phyloP scores from a whole-genome alignment of 495 filamentous ascomycete species.

The Podospora pseudopauciseta region DNA sequence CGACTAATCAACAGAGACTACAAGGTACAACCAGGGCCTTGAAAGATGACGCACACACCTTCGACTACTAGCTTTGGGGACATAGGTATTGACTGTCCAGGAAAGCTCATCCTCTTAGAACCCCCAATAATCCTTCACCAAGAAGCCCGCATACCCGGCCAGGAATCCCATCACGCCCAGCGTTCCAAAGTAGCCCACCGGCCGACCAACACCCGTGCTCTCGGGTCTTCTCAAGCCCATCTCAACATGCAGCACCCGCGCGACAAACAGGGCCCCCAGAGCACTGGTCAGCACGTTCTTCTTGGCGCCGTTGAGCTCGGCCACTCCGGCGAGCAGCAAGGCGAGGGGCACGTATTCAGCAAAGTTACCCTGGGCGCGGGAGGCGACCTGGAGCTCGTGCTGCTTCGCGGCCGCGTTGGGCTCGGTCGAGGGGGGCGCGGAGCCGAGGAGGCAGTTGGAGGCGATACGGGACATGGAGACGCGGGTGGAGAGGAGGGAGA shows the following conservation, averaged over 20 bases:
- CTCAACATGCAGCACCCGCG: constrained; percentile 40
- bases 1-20: too few species aligned
- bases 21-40: too few species aligned
- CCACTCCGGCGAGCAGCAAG: constrained; percentile 27
- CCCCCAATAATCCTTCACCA: constrained; percentile 29
- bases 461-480: constrained; percentile 38
- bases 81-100: too few species aligned
- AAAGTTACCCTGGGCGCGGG: constrained; percentile 41
- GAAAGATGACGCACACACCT: too few species aligned
- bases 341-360: constrained; percentile 42
- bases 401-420: constrained; percentile 24
- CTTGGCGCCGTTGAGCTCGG: constrained; percentile 43
- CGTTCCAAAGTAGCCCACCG: constrained; percentile 38
- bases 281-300: constrained; percentile 34
- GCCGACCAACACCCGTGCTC: constrained; percentile 33
- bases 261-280: constrained; percentile 35
- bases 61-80: too few species aligned
- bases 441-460: constrained; percentile 34
- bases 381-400: constrained; percentile 32
- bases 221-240: constrained; percentile 33
- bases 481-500: constrained; percentile 39
- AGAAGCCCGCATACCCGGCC: constrained; percentile 37
- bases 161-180: constrained; percentile 36
- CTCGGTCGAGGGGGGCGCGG: constrained; percentile 24
- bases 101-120: not conserved